Base-by-base conservation (phyloP, 2,329 filamentous ascomycete species). In the Trichoderma sp. region DNA sequence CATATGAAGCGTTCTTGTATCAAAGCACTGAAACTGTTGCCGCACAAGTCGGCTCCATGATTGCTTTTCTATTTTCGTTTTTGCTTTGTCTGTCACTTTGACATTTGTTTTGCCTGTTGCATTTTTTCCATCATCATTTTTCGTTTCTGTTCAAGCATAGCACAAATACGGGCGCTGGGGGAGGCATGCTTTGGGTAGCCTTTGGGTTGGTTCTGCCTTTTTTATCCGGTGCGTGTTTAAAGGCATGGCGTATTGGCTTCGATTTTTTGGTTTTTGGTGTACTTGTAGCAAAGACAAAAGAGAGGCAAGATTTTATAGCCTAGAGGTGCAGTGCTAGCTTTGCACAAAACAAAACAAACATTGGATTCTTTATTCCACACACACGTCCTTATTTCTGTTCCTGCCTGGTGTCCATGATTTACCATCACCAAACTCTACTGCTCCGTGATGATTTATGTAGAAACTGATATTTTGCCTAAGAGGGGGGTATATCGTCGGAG, bases 251-350 rank as follows among this genome's bases (percentile, higher is more conserved):
- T 60, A 67, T 24, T 59, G 62, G 29, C 31, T 68, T 53, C 21
- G n/a, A 21, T 35, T 24, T 59, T 35, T 62, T 45, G 21, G 21
- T 18, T 56, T 60, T 60, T 62, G 63, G 63, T 74, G 72, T 62
- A 62, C 21, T 74, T 62, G 50, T 74, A 66, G 63, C 71, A 67
- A 66, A 71, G 38, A 71, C 29, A 71, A 62, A 75, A 71, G 38
- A 71, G 73, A 69, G 67, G 74, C 74, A 45, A 67, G 35, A 31
- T 45, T n/a, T 45, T 45, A 74, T 35, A 74, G 75, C 71, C 75
- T 66, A 68, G 62, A 68, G 29, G 53, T 67, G 56, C 56, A 64
- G 74, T 75, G 74, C 67, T 62, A 75, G 67, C 62, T 67, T 74
- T 66, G 63, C 72, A 69, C 72, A 63, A n/a, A 27, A 69, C 50